A percentile compares a stretch with the other conserved stretches of the same genome.
Conservation (phyloP, 1,139 yeast species). For the Candida mesenterica region DNA sequence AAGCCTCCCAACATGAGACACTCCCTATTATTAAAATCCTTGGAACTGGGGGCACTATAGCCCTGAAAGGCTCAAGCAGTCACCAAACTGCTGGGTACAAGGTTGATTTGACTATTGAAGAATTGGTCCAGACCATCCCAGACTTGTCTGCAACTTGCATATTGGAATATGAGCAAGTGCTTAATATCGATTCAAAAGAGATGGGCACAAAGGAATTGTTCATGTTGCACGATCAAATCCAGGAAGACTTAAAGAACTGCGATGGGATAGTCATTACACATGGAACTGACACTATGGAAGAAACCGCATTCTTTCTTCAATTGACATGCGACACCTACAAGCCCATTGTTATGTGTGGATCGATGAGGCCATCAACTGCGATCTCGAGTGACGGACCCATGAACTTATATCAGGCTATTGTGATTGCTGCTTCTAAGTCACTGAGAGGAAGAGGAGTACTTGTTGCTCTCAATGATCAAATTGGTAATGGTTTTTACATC, state of each 20-base stretch:
- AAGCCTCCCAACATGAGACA: constrained; percentile 11
- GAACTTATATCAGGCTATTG: constrained; percentile 69
- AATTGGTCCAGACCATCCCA: constrained; percentile 56
- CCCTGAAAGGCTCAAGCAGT: constrained; percentile 56
- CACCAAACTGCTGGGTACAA: constrained; percentile 67
- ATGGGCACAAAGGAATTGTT: constrained; percentile 44
- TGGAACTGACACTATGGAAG: constrained; percentile 73
- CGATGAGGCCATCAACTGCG: constrained; percentile 72
- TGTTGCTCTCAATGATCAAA: constrained; percentile 64
- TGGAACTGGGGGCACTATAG: constrained; percentile 76
- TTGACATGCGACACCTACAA: constrained; percentile 54
- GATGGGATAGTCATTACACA: constrained; percentile 66
- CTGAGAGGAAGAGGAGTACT: constrained; percentile 59
- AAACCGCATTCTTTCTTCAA: constrained; percentile 67
- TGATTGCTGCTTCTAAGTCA: constrained; percentile 53
- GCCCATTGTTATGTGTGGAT: constrained; percentile 68
- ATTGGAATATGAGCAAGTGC: constrained; percentile 62
- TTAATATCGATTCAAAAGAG: constrained; percentile 66
- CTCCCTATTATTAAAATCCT: constrained; percentile 53
- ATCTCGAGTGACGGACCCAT: constrained; percentile 72
- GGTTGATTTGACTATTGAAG: constrained; percentile 66
- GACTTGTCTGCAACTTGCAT: constrained; percentile 58
- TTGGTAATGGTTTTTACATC: constrained; percentile 67
- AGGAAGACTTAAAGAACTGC: constrained; percentile 43
- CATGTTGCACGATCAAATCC: constrained; percentile 39